Evolutionary conservation across 2,329 filamentous ascomycete genomes (phyloP), one percentile per base, ranked within the genome.

Genomic region (Diaporthe nobilis): DNA sequence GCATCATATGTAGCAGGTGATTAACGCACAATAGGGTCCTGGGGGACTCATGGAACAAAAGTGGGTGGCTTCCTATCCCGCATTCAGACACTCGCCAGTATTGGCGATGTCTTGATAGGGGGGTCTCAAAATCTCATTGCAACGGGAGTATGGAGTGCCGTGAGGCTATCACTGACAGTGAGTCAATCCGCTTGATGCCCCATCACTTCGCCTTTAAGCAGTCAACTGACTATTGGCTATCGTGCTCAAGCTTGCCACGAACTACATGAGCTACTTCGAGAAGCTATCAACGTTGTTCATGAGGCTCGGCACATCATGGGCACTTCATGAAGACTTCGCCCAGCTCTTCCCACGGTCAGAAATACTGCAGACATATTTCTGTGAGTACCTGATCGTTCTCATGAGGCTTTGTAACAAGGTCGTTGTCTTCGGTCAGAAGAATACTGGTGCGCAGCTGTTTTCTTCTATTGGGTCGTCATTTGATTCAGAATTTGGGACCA

Each of bases 51-150:
- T n/a, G 77, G 58, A 1, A 78, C 75, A 3, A 75, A 70, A 2
- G 51, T 77, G 4, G 65, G 55, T 2, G 20, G 55, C 15, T 74
- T 78, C n/a, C 37, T 78, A 0, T 71, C 77, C 8, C 61, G 68
- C 13, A 47, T 77, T 17, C 77, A 78, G 60, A 49, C 47, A 0
- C 53, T 77, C 5, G 72, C 73, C 5, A 44, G 51, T 5, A 39
- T 78, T 25, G 76, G 76, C 25, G 75, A 77, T 63, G 39, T 74
- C 1, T 39, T 78, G 34, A 51, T 78, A 3, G 73, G 72, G 2
- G 68, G 67, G 0, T 73, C 76, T 3, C 76, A 77, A 22, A 78
- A 77, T 28, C 65, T 77, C 39, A 77, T 78, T 2, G 76, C 77
- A 7, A 74, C 74, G 15, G 76, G 77, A 1, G 67, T 78, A 3